These are phyloP conservation scores for Apiotrichum sp. DNA, from an alignment of 1,284 basidiomycete genomes.

Conservation along the genomic window DNA sequence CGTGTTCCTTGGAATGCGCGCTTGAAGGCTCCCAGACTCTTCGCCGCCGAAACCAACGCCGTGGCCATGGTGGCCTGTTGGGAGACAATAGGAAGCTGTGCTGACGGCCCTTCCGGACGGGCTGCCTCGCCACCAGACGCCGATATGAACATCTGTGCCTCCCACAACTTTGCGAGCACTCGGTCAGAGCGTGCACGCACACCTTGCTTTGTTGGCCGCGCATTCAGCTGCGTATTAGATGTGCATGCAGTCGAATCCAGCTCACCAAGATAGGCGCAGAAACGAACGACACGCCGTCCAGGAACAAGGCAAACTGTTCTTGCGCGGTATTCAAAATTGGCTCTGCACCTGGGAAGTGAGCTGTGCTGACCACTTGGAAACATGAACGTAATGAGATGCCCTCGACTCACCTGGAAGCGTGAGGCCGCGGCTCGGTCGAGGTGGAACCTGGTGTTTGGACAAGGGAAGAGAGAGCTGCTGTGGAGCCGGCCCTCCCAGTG, in stretches of 20 bases:
- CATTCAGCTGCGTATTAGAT: conserved; percentile 10
- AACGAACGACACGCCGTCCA: conserved; percentile 11
- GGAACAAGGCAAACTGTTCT: conserved; percentile 9
- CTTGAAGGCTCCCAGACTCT: conserved; percentile 9
- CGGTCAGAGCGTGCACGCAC: conserved; percentile 12
- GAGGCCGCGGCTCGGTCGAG: too few relatives aligned
- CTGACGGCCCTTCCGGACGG: background rate
- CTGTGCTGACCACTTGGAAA: background rate
- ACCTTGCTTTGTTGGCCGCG: conserved; percentile 9
- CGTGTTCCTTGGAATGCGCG: conserved; percentile 5
- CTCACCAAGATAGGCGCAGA: conserved; percentile 7
- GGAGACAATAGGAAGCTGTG: too few relatives aligned
- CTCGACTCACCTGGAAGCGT: background rate
- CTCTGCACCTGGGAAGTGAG: background rate
- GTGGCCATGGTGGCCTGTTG: conserved; percentile 7
- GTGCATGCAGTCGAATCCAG: background rate
- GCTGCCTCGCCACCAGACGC: background rate
- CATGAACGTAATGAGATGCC: too few relatives aligned
- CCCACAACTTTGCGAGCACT: conserved; percentile 15
- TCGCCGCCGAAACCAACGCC: conserved; percentile 8
- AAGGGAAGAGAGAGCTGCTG: too few relatives aligned
- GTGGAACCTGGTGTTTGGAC: too few relatives aligned
- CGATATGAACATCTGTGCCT: conserved; percentile 15
- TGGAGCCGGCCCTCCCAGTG: too few relatives aligned
- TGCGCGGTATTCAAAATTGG: background rate